Conservation (phyloP, 2,329 filamentous ascomycete genomes). For the Paracamarosporium sp. region DNA sequence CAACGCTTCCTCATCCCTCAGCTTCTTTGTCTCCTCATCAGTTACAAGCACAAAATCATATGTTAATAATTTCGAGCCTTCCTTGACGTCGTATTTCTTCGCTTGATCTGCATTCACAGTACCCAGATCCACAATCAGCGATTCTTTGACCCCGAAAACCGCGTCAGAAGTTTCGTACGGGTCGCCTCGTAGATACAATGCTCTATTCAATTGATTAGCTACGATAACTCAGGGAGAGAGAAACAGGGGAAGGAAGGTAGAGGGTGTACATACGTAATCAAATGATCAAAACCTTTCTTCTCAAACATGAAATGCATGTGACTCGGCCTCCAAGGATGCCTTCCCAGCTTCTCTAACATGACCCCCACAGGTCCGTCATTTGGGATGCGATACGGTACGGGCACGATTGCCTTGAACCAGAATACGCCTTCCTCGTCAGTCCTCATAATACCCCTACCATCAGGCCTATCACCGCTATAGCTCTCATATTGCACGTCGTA, state of each 20-base stretch:
- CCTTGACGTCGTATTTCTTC: constrained; percentile 62
- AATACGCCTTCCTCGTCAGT: constrained; percentile 76
- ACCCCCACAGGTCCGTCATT: constrained; percentile 75
- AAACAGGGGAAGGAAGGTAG: not conserved
- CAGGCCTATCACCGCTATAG: constrained; percentile 61
- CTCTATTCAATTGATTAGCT: constrained; percentile 56
- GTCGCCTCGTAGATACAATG: constrained; percentile 77
- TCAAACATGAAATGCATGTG: constrained; percentile 70
- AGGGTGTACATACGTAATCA: constrained; percentile 75
- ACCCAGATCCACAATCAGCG: constrained; percentile 58
- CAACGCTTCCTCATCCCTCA: constrained; percentile 71
- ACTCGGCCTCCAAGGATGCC: constrained; percentile 46
- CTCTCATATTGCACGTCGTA: constrained; percentile 82
- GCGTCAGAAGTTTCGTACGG: constrained; percentile 82
- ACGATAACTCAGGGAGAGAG: not conserved
- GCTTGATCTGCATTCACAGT: constrained; percentile 35
- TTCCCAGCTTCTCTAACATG: constrained; percentile 33
- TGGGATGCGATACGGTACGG: constrained; percentile 85
- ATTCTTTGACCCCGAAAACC: constrained; percentile 85
- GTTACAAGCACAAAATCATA: constrained; percentile 82
- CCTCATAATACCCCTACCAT: constrained; percentile 74
- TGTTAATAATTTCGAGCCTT: constrained; percentile 68
- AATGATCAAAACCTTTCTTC: constrained; percentile 63
- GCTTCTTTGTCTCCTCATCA: constrained; percentile 69
- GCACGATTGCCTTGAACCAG: constrained; percentile 85